Base-by-base conservation (phyloP, 2,329 filamentous ascomycete species). In the Allantophomopsis lycopodina region DNA sequence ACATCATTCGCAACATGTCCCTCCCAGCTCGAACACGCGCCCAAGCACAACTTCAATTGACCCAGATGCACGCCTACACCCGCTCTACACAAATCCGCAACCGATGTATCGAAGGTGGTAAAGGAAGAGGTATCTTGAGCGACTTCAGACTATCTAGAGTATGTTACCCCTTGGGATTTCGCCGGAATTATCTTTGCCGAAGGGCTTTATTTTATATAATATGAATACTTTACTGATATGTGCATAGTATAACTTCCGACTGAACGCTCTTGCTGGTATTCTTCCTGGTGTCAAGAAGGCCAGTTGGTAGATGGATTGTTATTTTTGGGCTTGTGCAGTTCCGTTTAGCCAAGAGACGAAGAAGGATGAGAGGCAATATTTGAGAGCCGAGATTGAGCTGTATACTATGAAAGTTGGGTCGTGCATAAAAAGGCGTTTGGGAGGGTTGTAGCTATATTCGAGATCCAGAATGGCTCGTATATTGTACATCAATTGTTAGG, bases 21-120 rank as follows among this genome's bases (percentile, higher is more conserved):
- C 79, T 98, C 3, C 77, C 88, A 2, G 69, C 78, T 41, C 76
- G 88, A 54, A 78, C 83, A 38, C 83, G 93, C 54, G 86, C 85
- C 45, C 83, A 94, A 59, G 91, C 91, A 33, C 89, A 96, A 66
- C 75, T 98, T 41, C 81, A 96, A 64, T 70, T 98, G 48, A 77
- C 82, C 3, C 82, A 94, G 64, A 95, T 96, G 89, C 88, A 95
- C 66, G 79, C 76, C 68, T 96, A 96, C 64, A 96, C 91, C 30
- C 74, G 88, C 44, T 77, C 85, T 42, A 94, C 89, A 37, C 88
- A 95, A 68, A 88, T 98, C 60, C 79, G 82, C 60, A 96, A 95
- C 64, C 70, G 91, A 50, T 98, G 91, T 66, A 80, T 94, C 39
- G 73, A 89, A 58, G 87, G 87, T 48, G 91, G 91, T n/a, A 87